These are phyloP conservation scores for Clonostachys sp. DNA, from an alignment of 2,329 filamentous ascomycete genomes.

Conservation along the genomic window DNA sequence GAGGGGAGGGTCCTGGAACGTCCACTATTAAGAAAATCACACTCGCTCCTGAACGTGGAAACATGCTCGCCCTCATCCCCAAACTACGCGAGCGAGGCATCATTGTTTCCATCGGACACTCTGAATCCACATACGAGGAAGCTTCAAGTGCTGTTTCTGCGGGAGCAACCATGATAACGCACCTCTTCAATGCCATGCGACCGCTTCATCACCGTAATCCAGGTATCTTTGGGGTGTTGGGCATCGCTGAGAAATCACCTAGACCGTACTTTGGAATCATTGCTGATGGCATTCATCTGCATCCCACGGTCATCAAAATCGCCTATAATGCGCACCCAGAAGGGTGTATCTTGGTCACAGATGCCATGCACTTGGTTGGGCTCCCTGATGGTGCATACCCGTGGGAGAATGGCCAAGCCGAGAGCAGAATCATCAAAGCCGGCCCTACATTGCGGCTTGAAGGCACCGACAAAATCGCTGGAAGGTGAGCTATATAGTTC, in stretches of 20 bases:
- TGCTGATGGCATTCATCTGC: constrained; percentile 84
- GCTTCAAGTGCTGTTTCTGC: constrained; percentile 66
- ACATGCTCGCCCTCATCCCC: constrained; percentile 65
- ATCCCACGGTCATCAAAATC: constrained; percentile 84
- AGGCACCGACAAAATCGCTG: constrained; percentile 74
- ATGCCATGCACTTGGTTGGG: constrained; percentile 85
- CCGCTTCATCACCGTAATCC: constrained; percentile 89
- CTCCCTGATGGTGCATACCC: constrained; percentile 79
- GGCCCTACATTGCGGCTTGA: constrained; percentile 71
- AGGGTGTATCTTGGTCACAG: constrained; percentile 84
- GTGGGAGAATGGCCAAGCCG: constrained; percentile 71
- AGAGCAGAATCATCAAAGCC: constrained; percentile 60
- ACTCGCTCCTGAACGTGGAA: constrained; percentile 74
- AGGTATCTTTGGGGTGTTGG: constrained; percentile 82
- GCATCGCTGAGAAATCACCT: constrained; percentile 51
- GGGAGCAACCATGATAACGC: constrained; percentile 85
- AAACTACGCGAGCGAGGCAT: constrained; percentile 63
- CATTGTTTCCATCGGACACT: constrained; percentile 78
- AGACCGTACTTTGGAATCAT: constrained; percentile 86
- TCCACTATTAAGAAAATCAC: constrained; percentile 73
- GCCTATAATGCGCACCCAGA: constrained; percentile 82
- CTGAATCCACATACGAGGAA: constrained; percentile 81
- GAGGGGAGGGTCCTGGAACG: constrained; percentile 21
- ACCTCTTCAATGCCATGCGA: constrained; percentile 91
- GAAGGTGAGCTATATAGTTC: constrained; percentile 47